Percentiles rank a stretch among this genome's conserved stretches.
Conservation (phyloP, 1,284 basidiomycete species). For the Austroboletus novae-zelandiae region DNA sequence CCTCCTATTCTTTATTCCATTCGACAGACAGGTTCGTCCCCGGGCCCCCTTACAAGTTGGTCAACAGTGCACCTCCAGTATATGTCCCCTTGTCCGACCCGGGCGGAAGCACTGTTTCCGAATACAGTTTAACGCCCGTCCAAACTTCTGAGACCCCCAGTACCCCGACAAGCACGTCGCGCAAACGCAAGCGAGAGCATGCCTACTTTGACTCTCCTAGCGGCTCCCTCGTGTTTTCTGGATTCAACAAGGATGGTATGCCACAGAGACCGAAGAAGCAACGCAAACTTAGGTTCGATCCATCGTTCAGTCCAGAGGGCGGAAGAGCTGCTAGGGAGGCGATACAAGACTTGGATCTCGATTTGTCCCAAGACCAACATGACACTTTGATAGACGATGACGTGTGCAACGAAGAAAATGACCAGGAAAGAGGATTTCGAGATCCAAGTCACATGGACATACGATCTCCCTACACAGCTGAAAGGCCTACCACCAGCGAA, state of each 20-base stretch:
- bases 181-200: slow-evolving; percentile 30
- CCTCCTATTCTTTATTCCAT: neutral
- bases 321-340: slow-evolving; percentile 1
- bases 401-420: neutral
- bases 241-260: slow-evolving; percentile 29
- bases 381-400: neutral
- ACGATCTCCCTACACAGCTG: slow-evolving; percentile 7
- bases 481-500: slow-evolving; percentile 3
- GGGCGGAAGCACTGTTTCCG: neutral
- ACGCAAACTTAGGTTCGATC: slow-evolving; percentile 27
- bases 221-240: slow-evolving; percentile 27
- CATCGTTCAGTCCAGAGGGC: slow-evolving; percentile 22
- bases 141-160: slow-evolving; percentile 20
- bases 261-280: slow-evolving; percentile 29
- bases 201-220: slow-evolving; percentile 30
- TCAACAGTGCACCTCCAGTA: neutral
- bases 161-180: slow-evolving; percentile 19
- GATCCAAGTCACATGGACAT: neutral
- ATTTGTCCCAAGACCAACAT: slow-evolving; percentile 1
- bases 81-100: slow-evolving; percentile 6
- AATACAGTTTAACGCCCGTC: neutral
- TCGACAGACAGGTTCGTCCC: slow-evolving; percentile 20
- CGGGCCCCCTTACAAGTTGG: slow-evolving; percentile 21
- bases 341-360: neutral
- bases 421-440: neutral